These are phyloP conservation scores for Pseudodiploospora longispora DNA, from an alignment of 2,329 filamentous ascomycete genomes.

Conservation along the genomic window DNA sequence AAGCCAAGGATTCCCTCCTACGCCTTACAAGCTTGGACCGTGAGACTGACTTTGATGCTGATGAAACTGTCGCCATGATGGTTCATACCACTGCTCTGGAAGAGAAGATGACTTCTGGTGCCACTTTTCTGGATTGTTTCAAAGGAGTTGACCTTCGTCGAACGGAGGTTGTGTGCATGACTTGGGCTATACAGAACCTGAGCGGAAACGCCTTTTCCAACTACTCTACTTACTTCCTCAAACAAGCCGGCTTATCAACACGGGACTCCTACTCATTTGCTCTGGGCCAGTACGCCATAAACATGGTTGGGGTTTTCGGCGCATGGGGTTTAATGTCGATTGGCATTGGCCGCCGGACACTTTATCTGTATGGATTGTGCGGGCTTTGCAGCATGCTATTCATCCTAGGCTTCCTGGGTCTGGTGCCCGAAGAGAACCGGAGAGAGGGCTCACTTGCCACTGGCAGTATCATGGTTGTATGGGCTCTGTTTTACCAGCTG, in stretches of 20 bases:
- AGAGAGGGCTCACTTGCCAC: conserved; percentile 63
- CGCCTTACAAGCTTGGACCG: conserved; percentile 55
- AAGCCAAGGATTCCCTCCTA: conserved; percentile 58
- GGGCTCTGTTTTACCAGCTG: conserved; percentile 77
- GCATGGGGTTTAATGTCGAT: conserved; percentile 73
- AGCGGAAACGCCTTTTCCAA: conserved; percentile 58
- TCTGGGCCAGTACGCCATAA: conserved; percentile 59
- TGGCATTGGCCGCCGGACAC: conserved; percentile 64
- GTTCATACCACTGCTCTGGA: conserved; percentile 79
- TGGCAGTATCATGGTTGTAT: conserved; percentile 76
- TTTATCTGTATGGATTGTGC: conserved; percentile 70
- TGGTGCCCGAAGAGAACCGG: conserved; percentile 55
- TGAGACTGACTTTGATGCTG: conserved; percentile 67
- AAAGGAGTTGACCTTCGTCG: conserved; percentile 67
- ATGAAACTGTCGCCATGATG: conserved; percentile 89
- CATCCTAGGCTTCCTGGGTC: conserved; percentile 74
- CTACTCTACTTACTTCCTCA: conserved; percentile 57
- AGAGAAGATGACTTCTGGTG: conserved; percentile 63
- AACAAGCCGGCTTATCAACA: conserved; percentile 48
- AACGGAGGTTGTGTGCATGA: conserved; percentile 62
- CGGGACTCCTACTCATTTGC: conserved; percentile 49
- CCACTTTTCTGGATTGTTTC: conserved; percentile 78
- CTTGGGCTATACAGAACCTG: conserved; percentile 56
- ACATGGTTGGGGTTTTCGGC: conserved; percentile 74
- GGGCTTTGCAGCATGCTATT: conserved; percentile 70